Evolutionary conservation across 352 stramenopile species (phyloP), one percentile per base, ranked within the genome.

Genomic region (Phytophthora boehmeriae): DNA sequence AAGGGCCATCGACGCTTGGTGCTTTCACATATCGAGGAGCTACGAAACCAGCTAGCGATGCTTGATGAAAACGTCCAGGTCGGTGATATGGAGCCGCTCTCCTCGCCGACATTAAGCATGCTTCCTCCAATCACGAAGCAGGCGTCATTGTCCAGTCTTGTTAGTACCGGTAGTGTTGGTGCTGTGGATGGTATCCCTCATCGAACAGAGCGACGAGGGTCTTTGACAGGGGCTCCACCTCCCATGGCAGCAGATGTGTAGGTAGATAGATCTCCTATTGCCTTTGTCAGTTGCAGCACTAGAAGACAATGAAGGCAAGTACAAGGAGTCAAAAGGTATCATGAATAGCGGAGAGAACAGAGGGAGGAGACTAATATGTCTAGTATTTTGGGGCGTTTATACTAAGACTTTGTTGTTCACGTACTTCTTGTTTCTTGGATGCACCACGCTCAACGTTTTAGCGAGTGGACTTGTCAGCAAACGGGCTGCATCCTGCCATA

Each of bases 1-100:
- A 96, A 96, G 59, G 87, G 86, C 5, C 87, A 95, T 68, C 84
- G 87, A 11, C 80, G 87, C 42, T 76, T 93, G n/a, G 81, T 95
- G 41, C 68, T 95, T 17, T 86, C 85, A 30, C 84, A 95, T 69
- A 95, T 95, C 46, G 80, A 95, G 59, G 87, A 95, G 45, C 70
- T 95, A 13, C 83, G 83, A 38, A 81, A 74, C 39, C 80, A 93
- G 36, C 66, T 95, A n/a, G 47, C 62, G 0, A 25, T 80, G 36
- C 55, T 90, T 28, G 87, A 95, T 59, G 85, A 92, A 52, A 87
- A 73, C 28, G 59, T 72, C 10, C 63, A 85, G 25, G 70, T 65
- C 16, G 67, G 69, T 39, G 85, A 83, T 4, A 78, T 79, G 50
- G 84, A 95, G 44, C 78, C 80, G 1, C 78, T 90, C 20, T 88